Evolutionary conservation across 257 asterid genomes (phyloP), one percentile per base, ranked within the genome.

Genomic region (Avicennia marina): DNA sequence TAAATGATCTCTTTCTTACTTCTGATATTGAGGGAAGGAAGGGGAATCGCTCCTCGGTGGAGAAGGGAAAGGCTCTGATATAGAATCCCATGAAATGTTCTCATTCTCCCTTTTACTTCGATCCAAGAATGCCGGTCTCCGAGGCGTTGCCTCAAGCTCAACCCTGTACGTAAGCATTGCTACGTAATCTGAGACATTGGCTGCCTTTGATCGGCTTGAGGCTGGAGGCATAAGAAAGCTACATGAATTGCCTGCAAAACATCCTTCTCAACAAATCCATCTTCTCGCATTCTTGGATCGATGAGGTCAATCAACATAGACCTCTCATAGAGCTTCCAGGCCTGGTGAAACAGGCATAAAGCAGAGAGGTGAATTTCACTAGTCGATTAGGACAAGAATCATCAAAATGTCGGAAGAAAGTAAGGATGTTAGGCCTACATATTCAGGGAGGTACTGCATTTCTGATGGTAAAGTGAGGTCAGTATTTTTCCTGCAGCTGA

Each of bases 121-220:
- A 8, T 76, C 85, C 72, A 84, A 68, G 76, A 87, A 82, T 2
- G 80, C 57, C 2, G 94, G 94, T 56, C 77, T 80, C 22, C 54
- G 34, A 11, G 85, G 91, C 19, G 70, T 56, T 21, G 48, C 73
- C 1, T 54, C 74, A 27, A 67, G 29, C 9, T 79, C 83, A 20
- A 71, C 72, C 68, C 82, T 84, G 72, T 79, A 80, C 2, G 88
- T 78, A 32, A 87, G 70, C 76, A 81, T 74, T 32, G 96, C 96
- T 2, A 84, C 96, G 1, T n/a, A n/a, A 87, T 68, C 52, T 81
- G 84, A 3, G 96, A 87, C 96, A 87, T 87, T 1, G 94, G 91
- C 11, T 94, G 94, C 73, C 94, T 80, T 57, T 57, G 55, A 63
- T 75, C 62, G 58, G 85, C 96, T 3, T 68, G 72, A 17, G 89